Evolutionary conservation across 768 basidiomycete species (phyloP).

Genomic region (Chiua virens): DNA sequence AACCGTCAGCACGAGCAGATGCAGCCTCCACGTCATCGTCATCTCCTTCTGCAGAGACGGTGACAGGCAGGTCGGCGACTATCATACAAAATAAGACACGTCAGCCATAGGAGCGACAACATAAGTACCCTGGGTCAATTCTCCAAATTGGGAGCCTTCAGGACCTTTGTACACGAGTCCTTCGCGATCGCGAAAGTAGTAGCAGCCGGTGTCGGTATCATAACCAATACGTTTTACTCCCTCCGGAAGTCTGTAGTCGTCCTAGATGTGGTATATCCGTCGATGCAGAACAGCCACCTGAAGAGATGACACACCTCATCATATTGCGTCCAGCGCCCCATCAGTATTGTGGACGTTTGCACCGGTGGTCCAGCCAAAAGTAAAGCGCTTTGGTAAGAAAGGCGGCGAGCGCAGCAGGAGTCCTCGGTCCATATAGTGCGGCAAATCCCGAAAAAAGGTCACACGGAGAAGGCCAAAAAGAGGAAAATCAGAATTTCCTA

Average conservation of each 20-base stretch:
- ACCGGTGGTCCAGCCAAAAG: slow-evolving; percentile 22
- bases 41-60: slow-evolving; percentile 26
- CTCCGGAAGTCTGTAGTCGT: slow-evolving; percentile 52
- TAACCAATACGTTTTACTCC: slow-evolving; percentile 69
- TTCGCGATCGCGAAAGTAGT: slow-evolving; percentile 58
- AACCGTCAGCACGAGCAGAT: slow-evolving; percentile 53
- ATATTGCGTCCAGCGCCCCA: slow-evolving; percentile 41
- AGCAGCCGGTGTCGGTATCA: slow-evolving; percentile 67
- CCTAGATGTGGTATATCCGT: slow-evolving; percentile 31
- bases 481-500: too few relatives aligned
- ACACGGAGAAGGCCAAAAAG: too few relatives aligned
- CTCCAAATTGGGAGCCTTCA: slow-evolving; percentile 63
- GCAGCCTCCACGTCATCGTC: slow-evolving; percentile 56
- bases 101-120: background rate
- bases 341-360: slow-evolving; percentile 7
- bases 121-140: slow-evolving; percentile 41
- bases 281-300: background rate
- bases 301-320: slow-evolving; percentile 25
- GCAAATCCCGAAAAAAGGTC: slow-evolving; percentile 21
- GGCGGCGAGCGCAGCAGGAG: background rate
- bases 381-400: slow-evolving; percentile 3
- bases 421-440: slow-evolving; percentile 9
- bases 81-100: background rate
- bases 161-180: slow-evolving; percentile 57
- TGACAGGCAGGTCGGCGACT: slow-evolving; percentile 34